Conservation (phyloP, 1,139 yeast genomes). For the Lodderomyces theae region DNA sequence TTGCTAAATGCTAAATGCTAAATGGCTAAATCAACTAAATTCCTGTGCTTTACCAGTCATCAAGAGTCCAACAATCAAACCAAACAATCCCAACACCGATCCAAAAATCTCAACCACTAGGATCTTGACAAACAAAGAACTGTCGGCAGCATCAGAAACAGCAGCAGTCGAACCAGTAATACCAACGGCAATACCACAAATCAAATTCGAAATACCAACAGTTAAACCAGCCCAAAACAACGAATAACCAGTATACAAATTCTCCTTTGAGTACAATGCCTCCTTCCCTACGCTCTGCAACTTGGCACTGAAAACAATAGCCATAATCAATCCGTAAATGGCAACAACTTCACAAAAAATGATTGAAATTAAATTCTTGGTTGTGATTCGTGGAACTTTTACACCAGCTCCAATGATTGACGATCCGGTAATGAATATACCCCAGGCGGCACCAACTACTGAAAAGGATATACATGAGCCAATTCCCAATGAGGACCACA, state of each 20-base stretch:
- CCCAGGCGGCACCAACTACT: slow-evolving; percentile 99
- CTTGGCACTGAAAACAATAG: slow-evolving; percentile 93
- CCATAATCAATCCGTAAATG: slow-evolving; percentile 95
- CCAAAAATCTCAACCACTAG: slow-evolving; percentile 97
- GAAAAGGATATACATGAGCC: slow-evolving; percentile 91
- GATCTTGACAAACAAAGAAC: slow-evolving; percentile 90
- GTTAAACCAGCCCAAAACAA: slow-evolving; percentile 98
- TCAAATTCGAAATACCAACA: slow-evolving; percentile 88
- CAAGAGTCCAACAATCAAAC: slow-evolving; percentile 90
- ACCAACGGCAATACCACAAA: slow-evolving; percentile 98
- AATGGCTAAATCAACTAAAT: slow-evolving; percentile 31
- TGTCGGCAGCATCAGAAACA: slow-evolving; percentile 95
- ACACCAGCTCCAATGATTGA: slow-evolving; percentile 98
- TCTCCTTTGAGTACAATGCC: slow-evolving; percentile 70
- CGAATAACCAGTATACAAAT: slow-evolving; percentile 89
- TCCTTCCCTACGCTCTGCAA: slow-evolving; percentile 67
- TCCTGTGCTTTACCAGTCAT: slow-evolving; percentile 97
- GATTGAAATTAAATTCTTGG: slow-evolving; percentile 92
- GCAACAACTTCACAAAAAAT: slow-evolving; percentile 99
- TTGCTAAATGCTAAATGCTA: background rate
- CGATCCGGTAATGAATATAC: slow-evolving; percentile 93
- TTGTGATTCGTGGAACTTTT: slow-evolving; percentile 93
- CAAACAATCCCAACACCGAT: slow-evolving; percentile 89
- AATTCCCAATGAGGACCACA: slow-evolving; percentile 96
- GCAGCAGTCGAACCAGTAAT: slow-evolving; percentile 98